Percentiles rank a stretch among this genome's conserved stretches.
Evolutionary conservation across 192 early-diverging fungal genomes (phyloP).

Genomic region (Backusella macrospora): DNA sequence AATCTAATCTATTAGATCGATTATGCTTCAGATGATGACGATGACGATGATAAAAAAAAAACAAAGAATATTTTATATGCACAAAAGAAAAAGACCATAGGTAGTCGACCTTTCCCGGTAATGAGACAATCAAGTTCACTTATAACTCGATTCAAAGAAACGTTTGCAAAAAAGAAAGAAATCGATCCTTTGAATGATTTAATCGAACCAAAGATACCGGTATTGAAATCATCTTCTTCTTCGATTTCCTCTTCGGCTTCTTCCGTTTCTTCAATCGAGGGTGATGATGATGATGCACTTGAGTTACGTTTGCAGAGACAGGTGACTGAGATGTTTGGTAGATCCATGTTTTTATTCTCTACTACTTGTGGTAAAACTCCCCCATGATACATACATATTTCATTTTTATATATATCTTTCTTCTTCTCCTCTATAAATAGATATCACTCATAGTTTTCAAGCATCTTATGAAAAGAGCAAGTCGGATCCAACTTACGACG

Average conservation of each 20-base stretch:
- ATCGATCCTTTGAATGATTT: neutral
- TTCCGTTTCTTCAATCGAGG: neutral
- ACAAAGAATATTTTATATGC: neutral
- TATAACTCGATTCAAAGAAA: slow-evolving; percentile 19
- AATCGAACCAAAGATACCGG: neutral
- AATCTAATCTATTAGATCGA: no score
- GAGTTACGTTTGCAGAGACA: slow-evolving; percentile 53
- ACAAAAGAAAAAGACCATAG: neutral
- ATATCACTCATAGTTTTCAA: slow-evolving; percentile 48
- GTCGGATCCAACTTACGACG: slow-evolving; percentile 18
- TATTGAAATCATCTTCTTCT: neutral
- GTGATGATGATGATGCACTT: slow-evolving; percentile 41
- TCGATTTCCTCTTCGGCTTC: neutral
- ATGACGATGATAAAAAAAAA: slow-evolving; percentile 21
- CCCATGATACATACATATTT: slow-evolving; percentile 9
- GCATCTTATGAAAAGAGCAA: slow-evolving; percentile 38
- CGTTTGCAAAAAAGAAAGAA: neutral
- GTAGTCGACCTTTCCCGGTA: slow-evolving; percentile 5
- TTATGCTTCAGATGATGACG: slow-evolving; percentile 27
- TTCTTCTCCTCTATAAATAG: no score
- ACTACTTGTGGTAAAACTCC: slow-evolving; percentile 51
- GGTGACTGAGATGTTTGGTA: slow-evolving; percentile 49
- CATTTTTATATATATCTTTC: neutral
- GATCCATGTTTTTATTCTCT: slow-evolving; percentile 51
- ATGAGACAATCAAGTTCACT: slow-evolving; percentile 31